phyloP scores from a whole-genome alignment of 768 basidiomycete species.

The Leucosporidium yakuticum region DNA sequence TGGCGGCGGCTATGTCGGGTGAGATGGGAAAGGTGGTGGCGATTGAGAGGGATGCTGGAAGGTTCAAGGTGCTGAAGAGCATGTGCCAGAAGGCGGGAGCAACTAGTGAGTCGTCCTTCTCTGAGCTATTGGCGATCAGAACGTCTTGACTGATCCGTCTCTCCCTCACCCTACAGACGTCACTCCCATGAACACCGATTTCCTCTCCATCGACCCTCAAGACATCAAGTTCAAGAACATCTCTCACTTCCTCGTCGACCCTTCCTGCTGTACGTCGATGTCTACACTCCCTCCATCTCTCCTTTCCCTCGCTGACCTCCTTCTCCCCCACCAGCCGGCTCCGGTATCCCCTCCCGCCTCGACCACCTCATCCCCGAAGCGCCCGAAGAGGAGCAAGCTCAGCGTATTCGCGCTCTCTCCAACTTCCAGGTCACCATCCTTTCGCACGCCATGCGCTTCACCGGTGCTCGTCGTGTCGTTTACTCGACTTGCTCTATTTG shows the following conservation, averaged over 20 bases:
- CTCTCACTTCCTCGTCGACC: slow-evolving; percentile 89
- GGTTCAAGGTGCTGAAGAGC: slow-evolving; percentile 71
- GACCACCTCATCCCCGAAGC: slow-evolving; percentile 52
- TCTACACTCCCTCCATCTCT: slow-evolving; percentile 83
- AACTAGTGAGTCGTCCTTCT: slow-evolving; percentile 46
- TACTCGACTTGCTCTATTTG: slow-evolving; percentile 98
- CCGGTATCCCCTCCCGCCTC: slow-evolving; percentile 42
- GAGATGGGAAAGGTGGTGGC: slow-evolving; percentile 67
- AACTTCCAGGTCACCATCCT: slow-evolving; percentile 86
- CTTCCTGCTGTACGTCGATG: slow-evolving; percentile 92
- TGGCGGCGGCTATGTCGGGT: slow-evolving; percentile 79
- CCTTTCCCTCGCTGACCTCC: slow-evolving; percentile 43
- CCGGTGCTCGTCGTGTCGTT: slow-evolving; percentile 69
- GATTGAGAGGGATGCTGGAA: slow-evolving; percentile 76
- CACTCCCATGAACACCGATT: slow-evolving; percentile 68
- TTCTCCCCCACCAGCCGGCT: slow-evolving; percentile 24
- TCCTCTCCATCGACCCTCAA: slow-evolving; percentile 66
- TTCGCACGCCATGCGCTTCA: slow-evolving; percentile 90
- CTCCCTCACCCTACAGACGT: slow-evolving; percentile 48
- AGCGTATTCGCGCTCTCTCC: slow-evolving; percentile 74
- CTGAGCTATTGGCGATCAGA: background rate
- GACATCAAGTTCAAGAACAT: slow-evolving; percentile 59
- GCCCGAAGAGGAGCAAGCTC: slow-evolving; percentile 46
- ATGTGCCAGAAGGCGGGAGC: slow-evolving; percentile 85
- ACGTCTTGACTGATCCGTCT: background rate